Percentiles rank a stretch among this genome's conserved stretches.
phyloP scores from a whole-genome alignment of 805 yeast genomes.

The Kazachstania psychrophila region DNA sequence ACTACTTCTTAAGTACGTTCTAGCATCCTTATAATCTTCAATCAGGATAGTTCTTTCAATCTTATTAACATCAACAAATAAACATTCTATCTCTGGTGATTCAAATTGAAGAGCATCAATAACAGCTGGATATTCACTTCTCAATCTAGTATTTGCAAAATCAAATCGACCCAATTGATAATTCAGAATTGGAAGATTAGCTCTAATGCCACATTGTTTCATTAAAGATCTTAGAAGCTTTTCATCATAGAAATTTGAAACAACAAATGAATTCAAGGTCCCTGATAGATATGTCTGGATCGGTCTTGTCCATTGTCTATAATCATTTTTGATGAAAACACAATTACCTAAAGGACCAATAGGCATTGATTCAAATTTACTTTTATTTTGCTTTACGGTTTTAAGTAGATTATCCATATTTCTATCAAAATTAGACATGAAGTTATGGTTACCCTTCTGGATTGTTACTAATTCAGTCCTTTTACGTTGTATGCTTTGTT shows the following conservation, averaged over 20 bases:
- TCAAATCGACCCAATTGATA: slow-evolving; percentile 34
- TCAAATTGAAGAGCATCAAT: slow-evolving; percentile 52
- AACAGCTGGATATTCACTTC: slow-evolving; percentile 36
- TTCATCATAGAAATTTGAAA: slow-evolving; percentile 54
- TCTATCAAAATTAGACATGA: slow-evolving; percentile 43
- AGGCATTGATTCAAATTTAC: slow-evolving; percentile 42
- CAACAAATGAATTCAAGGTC: slow-evolving; percentile 56
- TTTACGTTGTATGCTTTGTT: slow-evolving; percentile 10
- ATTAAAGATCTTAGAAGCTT: slow-evolving; percentile 32
- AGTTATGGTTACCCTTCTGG: slow-evolving; percentile 24
- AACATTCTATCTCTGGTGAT: slow-evolving; percentile 45
- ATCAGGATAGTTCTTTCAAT: slow-evolving; percentile 54
- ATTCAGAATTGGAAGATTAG: slow-evolving; percentile 42
- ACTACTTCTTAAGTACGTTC: slow-evolving; percentile 31
- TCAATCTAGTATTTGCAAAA: slow-evolving; percentile 39
- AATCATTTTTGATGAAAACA: slow-evolving; percentile 47
- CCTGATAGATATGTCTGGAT: slow-evolving; percentile 47
- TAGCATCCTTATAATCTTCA: slow-evolving; percentile 44
- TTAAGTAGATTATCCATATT: slow-evolving; percentile 35
- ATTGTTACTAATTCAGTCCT: slow-evolving; percentile 18
- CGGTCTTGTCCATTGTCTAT: slow-evolving; percentile 46
- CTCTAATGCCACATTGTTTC: slow-evolving; percentile 25
- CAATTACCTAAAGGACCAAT: slow-evolving; percentile 73
- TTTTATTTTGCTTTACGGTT: slow-evolving; percentile 32
- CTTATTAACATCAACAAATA: slow-evolving; percentile 52